Base-by-base conservation (phyloP, 192 early-diverging fungal species). In the Powellomyces hirtus region DNA sequence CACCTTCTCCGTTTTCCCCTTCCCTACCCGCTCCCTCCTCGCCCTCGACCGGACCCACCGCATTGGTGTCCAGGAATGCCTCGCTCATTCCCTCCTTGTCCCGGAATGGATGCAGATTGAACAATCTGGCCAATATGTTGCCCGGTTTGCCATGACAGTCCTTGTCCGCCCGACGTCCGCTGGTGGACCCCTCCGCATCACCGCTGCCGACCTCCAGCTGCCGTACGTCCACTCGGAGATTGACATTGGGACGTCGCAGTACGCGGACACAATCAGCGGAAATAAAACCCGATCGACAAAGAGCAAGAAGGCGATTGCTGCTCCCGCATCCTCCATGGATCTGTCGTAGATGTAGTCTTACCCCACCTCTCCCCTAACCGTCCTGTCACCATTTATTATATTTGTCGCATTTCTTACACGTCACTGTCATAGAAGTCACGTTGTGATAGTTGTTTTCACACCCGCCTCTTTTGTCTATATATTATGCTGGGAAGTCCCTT, bases 101-200 rank as follows among this genome's bases (percentile, higher is more conserved):
- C 85, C 90, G 27, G 89, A 90, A 61, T 84, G 89, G 35, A 84
- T 95, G 26, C 79, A 89, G 68, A 81, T 88, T 71, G 93, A 91
- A 64, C 83, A 82, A 78, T 77, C 72, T 4, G 75, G 68, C 27
- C 86, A 84, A 72, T 75, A 82, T 38, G 92, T 94, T 59, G 95
- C 92, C 40, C 93, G 95, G 73, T 93, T 94, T 79, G 86, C 89
- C 70, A 85, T 90, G 69, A 98, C 95, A 13, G 88, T 90, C 52
- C 79, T 94, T 59, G 81, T 98, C 70, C 59, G 33, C 1, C 18
- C 34, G 16, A 13, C 59, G n/a, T 87, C 88, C 73, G 90, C 90
- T 40, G 85, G 86, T 27, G 79, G 79, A 10, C 83, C 89, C 24
- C 53, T 91, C 4, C 86, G 90, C 50, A 80, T 92, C 38, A 94